Conservation (phyloP, 2,329 filamentous ascomycete genomes). For the Ophiostoma montium region DNA sequence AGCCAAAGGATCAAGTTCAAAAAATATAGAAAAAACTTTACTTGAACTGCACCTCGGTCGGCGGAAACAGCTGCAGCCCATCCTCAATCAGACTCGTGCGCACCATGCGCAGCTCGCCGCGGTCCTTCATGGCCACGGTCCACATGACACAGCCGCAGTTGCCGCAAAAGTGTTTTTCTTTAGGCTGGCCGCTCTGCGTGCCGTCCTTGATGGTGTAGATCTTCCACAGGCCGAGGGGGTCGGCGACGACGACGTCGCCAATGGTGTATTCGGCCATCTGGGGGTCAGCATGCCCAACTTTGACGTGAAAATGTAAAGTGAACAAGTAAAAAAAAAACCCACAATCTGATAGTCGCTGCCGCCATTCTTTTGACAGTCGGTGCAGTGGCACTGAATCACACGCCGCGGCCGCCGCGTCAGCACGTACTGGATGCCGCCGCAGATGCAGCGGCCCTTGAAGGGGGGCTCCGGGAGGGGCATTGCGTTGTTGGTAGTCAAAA, state of each 20-base stretch:
- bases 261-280: constrained; percentile 13
- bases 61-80: constrained; percentile 10
- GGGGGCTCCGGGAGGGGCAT: constrained; percentile 2
- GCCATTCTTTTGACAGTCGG: constrained; percentile 13
- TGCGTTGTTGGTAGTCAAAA: background rate
- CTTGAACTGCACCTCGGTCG: constrained; percentile 10
- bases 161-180: constrained; percentile 15
- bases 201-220: constrained; percentile 12
- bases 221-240: constrained; percentile 11
- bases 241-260: constrained; percentile 12
- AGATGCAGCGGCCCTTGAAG: constrained; percentile 12
- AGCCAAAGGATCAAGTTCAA: background rate
- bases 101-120: constrained; percentile 12
- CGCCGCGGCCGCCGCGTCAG: constrained; percentile 11
- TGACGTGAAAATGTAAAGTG: no score
- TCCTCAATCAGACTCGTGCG: constrained; percentile 12
- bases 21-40: background rate
- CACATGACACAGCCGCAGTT: constrained; percentile 14
- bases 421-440: constrained; percentile 13
- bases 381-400: constrained; percentile 13
- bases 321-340: no score
- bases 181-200: constrained; percentile 13
- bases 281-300: no score
- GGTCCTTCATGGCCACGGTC: constrained; percentile 12
- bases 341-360: constrained; percentile 13